Conservation (phyloP, 257 asterid species). For the Cruciata laevipes region DNA sequence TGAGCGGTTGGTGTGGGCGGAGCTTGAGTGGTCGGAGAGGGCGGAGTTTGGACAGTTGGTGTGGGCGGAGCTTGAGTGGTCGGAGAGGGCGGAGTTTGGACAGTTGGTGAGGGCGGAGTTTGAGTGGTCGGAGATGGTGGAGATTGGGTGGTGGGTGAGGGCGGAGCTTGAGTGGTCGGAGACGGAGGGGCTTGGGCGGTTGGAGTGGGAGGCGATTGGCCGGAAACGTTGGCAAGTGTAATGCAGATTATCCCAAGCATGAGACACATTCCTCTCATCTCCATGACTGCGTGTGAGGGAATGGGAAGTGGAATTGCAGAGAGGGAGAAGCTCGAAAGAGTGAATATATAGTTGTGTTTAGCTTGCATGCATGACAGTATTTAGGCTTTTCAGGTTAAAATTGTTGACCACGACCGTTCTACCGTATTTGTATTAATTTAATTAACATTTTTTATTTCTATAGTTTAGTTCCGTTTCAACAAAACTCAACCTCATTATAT, state of each 20-base stretch:
- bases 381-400: neutral
- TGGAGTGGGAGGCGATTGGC: conserved; percentile 47
- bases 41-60: conserved; percentile 12
- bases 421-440: too few species aligned
- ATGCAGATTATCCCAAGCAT: conserved; percentile 46
- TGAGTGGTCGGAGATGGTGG: neutral
- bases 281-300: conserved; percentile 25
- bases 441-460: too few species aligned
- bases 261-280: conserved; percentile 15
- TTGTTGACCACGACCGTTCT: too few species aligned
- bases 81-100: conserved; percentile 25
- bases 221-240: conserved; percentile 41
- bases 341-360: conserved; percentile 30
- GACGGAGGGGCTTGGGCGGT: conserved; percentile 9
- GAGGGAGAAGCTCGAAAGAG: neutral
- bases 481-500: too few species aligned
- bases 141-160: neutral
- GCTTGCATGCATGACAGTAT: conserved; percentile 6
- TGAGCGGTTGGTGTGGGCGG: conserved; percentile 26
- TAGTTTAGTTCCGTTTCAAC: too few species aligned
- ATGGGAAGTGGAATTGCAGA: neutral
- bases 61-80: conserved; percentile 29
- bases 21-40: conserved; percentile 20
- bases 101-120: conserved; percentile 21
- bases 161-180: conserved; percentile 29